These are phyloP conservation scores for Fonticula alba DNA, from an alignment of 78 protist species.

Conservation along the genomic window DNA sequence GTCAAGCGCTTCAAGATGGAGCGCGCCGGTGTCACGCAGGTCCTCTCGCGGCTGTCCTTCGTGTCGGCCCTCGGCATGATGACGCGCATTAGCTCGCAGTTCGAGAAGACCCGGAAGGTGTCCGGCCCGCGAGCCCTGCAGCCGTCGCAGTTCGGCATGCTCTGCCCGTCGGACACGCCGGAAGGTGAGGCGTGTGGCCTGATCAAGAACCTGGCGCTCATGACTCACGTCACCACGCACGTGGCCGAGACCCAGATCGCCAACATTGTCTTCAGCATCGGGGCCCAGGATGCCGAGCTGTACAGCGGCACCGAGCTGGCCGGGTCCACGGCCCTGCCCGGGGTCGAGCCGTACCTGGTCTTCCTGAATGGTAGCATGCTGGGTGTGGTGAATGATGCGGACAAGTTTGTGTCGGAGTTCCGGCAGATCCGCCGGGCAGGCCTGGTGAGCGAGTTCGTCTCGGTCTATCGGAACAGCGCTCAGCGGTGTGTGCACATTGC, in stretches of 20 bases:
- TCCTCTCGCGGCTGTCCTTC: conserved; percentile 77
- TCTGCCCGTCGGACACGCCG: conserved; percentile 98
- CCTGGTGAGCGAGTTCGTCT: conserved; percentile 55
- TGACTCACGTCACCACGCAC: conserved; percentile 91
- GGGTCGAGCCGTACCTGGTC: too few relatives aligned
- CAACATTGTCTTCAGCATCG: conserved; percentile 54
- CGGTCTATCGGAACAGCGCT: conserved; percentile 39
- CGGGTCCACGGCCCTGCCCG: background rate
- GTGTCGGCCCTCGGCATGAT: conserved; percentile 93
- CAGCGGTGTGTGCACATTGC: conserved; percentile 66
- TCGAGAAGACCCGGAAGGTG: conserved; percentile 95
- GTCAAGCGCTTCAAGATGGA: conserved; percentile 88
- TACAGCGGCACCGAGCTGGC: conserved; percentile 50
- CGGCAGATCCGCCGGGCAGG: conserved; percentile 62
- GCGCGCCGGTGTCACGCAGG: conserved; percentile 80
- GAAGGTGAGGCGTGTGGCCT: conserved; percentile 99
- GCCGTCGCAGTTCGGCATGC: conserved; percentile 97
- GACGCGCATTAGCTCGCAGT: conserved; percentile 89
- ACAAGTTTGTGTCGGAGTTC: conserved; percentile 13
- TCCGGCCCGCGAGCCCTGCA: conserved; percentile 72
- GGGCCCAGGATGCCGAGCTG: conserved; percentile 51
- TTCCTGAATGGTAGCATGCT: conserved; percentile 77
- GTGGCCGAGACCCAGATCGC: conserved; percentile 25
- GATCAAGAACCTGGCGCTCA: conserved; percentile 94
- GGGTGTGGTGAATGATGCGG: conserved; percentile 82